These are phyloP conservation scores for Tetrapyrgos nigripes DNA, from an alignment of 1,284 basidiomycete species.

Conservation along the genomic window DNA sequence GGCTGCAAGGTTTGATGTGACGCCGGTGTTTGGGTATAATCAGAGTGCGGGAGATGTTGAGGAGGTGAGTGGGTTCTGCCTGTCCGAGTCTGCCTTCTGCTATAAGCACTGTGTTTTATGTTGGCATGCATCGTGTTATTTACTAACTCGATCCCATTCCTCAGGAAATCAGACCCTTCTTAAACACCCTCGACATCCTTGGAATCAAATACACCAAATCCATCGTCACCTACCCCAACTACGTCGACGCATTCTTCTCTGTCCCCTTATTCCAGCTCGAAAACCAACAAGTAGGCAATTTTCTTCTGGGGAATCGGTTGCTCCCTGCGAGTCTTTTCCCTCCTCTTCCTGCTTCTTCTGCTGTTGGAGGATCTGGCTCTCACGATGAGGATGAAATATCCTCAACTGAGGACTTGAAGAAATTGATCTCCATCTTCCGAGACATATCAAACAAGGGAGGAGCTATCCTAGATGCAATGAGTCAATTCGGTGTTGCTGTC, in stretches of 20 bases:
- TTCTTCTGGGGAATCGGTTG: conserved; percentile 9
- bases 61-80: not conserved
- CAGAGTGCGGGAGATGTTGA: not conserved
- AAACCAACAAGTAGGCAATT: not conserved
- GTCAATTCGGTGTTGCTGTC: conserved; percentile 2
- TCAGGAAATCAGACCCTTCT: not conserved
- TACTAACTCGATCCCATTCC: not conserved
- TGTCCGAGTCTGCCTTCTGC: not conserved
- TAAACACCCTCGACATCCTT: not conserved
- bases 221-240: not conserved
- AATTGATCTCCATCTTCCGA: conserved; percentile 6
- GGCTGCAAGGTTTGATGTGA: not conserved
- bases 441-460: conserved; percentile 12
- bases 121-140: too few relatives aligned
- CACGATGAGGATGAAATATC: not conserved
- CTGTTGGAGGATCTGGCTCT: not conserved
- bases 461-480: conserved; percentile 9
- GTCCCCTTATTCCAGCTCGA: not conserved
- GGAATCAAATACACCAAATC: conserved; percentile 7
- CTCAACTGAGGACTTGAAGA: not conserved
- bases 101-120: too few relatives aligned
- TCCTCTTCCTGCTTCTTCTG: too few relatives aligned
- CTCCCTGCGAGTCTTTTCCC: conserved; percentile 10
- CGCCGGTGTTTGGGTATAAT: not conserved
- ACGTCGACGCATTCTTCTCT: not conserved